Evolutionary conservation across 352 stramenopile genomes (phyloP).

Genomic region (Halophytophthora batemanensis): DNA sequence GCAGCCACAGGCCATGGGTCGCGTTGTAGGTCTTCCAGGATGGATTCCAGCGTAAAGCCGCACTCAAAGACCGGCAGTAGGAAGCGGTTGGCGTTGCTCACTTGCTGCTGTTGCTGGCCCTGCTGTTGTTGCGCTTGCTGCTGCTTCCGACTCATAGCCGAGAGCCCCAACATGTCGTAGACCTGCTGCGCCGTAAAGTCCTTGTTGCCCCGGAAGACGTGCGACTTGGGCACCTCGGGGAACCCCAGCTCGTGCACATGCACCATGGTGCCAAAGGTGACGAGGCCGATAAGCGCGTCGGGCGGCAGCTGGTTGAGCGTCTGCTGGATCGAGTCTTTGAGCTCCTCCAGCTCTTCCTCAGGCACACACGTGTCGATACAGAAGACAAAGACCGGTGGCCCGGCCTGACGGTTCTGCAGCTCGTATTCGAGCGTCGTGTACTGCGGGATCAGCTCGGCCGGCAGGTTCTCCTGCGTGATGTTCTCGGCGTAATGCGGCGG

Average conservation of each 20-base stretch:
- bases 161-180: constrained; percentile 95
- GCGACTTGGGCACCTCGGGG: constrained; percentile 94
- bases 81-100: constrained; percentile 92
- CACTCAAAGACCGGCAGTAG: constrained; percentile 96
- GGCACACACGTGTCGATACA: constrained; percentile 97
- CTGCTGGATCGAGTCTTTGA: constrained; percentile 98
- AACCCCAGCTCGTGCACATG: constrained; percentile 99
- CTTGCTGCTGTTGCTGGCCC: constrained; percentile 69
- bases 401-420: constrained; percentile 89
- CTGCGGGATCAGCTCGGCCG: constrained; percentile 98
- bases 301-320: constrained; percentile 97
- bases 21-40: constrained; percentile 97
- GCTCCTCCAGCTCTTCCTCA: constrained; percentile 96
- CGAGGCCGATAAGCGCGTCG: constrained; percentile 96
- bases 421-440: constrained; percentile 99
- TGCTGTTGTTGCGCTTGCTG: constrained; percentile 42
- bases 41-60: constrained; percentile 95
- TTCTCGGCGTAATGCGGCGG: constrained; percentile 93
- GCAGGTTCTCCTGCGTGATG: constrained; percentile 98
- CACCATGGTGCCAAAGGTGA: constrained; percentile 99
- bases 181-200: constrained; percentile 96
- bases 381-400: constrained; percentile 98
- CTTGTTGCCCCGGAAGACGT: constrained; percentile 99
- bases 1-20: constrained; percentile 97
- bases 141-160: constrained; percentile 53